Percentiles rank a stretch among this genome's conserved stretches.
These are phyloP conservation scores for Trypanosoma theileri DNA, from an alignment of 208 protist species.

Conservation along the genomic window DNA sequence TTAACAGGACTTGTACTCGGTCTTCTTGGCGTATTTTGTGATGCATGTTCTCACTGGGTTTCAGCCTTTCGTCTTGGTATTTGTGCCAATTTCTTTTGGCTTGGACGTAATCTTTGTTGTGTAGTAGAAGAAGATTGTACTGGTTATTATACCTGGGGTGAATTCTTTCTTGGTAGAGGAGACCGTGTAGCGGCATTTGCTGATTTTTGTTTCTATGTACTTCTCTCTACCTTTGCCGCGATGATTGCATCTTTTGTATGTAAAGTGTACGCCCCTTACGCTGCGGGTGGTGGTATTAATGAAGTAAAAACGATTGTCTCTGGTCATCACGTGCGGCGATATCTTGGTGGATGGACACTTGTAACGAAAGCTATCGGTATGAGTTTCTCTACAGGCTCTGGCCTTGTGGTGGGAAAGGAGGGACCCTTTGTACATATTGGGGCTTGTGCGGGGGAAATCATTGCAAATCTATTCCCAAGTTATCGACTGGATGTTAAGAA, in stretches of 20 bases:
- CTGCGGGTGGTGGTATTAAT: constrained; percentile 79
- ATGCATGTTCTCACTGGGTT: constrained; percentile 68
- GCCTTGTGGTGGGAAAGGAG: constrained; percentile 83
- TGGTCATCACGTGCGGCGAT: constrained; percentile 61
- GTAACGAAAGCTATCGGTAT: constrained; percentile 75
- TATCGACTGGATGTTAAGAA: constrained; percentile 60
- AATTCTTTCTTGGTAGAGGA: constrained; percentile 58
- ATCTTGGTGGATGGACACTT: constrained; percentile 76
- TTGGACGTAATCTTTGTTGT: constrained; percentile 52
- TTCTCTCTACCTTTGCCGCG: constrained; percentile 42
- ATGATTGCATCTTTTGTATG: constrained; percentile 55
- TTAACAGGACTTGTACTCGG: constrained; percentile 46
- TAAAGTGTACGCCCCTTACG: constrained; percentile 72
- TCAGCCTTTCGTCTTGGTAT: constrained; percentile 52
- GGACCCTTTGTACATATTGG: constrained; percentile 90
- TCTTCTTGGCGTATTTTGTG: constrained; percentile 59
- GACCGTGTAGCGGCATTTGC: constrained; percentile 39
- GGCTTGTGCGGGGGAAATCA: constrained; percentile 66
- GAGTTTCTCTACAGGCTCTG: constrained; percentile 73
- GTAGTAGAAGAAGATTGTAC: constrained; percentile 38
- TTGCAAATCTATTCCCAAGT: constrained; percentile 57
- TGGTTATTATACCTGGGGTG: constrained; percentile 62
- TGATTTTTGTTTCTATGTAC: constrained; percentile 58
- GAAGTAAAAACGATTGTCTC: constrained; percentile 91
- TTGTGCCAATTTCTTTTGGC: constrained; percentile 69